Evolutionary conservation across 345 rosid genomes (phyloP), one percentile per base, ranked within the genome.

Genomic region (Citrus medica): DNA sequence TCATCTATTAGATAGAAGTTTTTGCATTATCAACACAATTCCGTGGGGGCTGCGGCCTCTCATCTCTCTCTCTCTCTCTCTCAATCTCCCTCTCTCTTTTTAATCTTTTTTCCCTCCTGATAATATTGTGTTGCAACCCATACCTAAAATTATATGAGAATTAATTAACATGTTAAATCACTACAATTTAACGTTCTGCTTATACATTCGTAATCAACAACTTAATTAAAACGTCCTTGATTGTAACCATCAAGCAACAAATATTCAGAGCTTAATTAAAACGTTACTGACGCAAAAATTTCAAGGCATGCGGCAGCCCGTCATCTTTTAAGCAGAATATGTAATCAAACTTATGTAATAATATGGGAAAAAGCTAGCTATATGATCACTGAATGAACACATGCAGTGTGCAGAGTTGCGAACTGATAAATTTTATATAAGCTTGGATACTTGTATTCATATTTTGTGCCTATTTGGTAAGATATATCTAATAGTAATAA

Each of bases 381-480:
- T 12, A 46, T 46, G 0, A 64, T 1, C 24, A 19, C 68, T 64
- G 35, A 64, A 17, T 30, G 21, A 64, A 64, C 16, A 64, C 16
- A 3, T 46, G 51, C 51, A 12, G 48, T 10, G 48, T 42, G 48
- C 16, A 42, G 56, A 16, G 56, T 51, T 16, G 21, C 1, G 56
- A 51, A 51, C 21, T 30, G 0, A 51, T 13, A 16, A 51, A 0
- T 13, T 51, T 51, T 48, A 42, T 3, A 10, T 51, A 51, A 16
- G 56, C 56, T 16, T 1, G 4, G 1, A 51, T 51, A 51, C 19
- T 48, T 17, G 5, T 48, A 48, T 0, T 0, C 55, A 40, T 40
- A 40, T 9, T 40, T 42, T 42, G 48, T 42, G 1, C 0, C 0
- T 0, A 0, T 42, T 42, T 42, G 1, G 3, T 0, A 9, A 2